A percentile compares a stretch with the other conserved stretches of the same genome.
Evolutionary conservation across 257 asterid species (phyloP).

Genomic region (Pogostemon cablin): DNA sequence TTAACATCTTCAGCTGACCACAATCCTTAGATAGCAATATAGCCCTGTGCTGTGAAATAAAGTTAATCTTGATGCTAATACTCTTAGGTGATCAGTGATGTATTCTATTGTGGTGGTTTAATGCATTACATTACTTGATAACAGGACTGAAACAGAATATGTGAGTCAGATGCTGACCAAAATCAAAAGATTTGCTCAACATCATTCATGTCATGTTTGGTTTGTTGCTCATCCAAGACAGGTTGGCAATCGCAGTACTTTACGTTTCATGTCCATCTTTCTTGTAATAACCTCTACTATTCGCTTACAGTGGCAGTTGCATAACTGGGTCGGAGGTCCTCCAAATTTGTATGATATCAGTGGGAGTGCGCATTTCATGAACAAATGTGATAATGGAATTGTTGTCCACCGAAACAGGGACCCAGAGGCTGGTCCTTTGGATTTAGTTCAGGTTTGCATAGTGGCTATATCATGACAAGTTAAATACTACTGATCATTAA

Average conservation of each 20-base stretch:
- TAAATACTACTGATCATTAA: neutral
- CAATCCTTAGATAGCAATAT: too few relatives aligned
- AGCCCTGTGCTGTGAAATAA: too few relatives aligned
- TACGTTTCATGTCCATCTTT: neutral
- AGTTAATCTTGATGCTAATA: neutral
- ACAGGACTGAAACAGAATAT: constrained; percentile 97
- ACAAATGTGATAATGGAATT: constrained; percentile 96
- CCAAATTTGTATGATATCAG: constrained; percentile 94
- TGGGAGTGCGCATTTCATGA: constrained; percentile 97
- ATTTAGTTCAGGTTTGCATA: constrained; percentile 75
- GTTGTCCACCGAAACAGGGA: constrained; percentile 93
- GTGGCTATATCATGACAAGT: constrained; percentile 15
- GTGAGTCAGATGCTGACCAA: constrained; percentile 97
- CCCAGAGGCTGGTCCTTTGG: constrained; percentile 80
- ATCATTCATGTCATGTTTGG: constrained; percentile 97
- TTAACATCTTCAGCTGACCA: neutral
- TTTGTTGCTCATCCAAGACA: constrained; percentile 99
- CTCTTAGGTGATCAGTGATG: neutral
- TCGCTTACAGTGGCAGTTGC: constrained; percentile 54
- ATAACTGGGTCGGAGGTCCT: constrained; percentile 81
- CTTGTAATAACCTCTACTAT: constrained; percentile 25
- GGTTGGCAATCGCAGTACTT: constrained; percentile 44
- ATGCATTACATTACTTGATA: neutral
- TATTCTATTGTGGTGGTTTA: neutral
- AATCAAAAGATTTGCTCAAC: constrained; percentile 94